Conservation (phyloP, 768 basidiomycete genomes). For the Kockovaella imperatae region DNA sequence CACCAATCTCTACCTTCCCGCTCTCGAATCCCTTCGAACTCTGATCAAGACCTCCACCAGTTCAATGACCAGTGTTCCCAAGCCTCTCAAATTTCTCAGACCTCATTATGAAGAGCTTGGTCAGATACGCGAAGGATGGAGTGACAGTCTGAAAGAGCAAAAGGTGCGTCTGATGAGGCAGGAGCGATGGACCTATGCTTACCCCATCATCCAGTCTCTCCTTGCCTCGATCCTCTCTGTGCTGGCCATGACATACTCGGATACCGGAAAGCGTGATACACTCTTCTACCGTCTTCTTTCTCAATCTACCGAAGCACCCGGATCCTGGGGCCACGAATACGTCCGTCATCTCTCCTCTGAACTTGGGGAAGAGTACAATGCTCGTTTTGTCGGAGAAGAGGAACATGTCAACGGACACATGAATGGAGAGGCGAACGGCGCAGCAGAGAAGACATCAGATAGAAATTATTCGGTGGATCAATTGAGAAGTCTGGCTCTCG, state of each 20-base stretch:
- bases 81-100: conserved; percentile 94
- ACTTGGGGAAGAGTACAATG: conserved; percentile 80
- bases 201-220: conserved; percentile 55
- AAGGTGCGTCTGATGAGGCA: conserved; percentile 29
- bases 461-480: conserved; percentile 51
- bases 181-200: neutral
- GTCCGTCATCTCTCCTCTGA: conserved; percentile 94
- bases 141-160: conserved; percentile 54
- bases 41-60: conserved; percentile 93
- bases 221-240: conserved; percentile 97
- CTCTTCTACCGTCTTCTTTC: conserved; percentile 84
- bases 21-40: conserved; percentile 85
- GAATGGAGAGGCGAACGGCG: conserved; percentile 48
- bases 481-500: conserved; percentile 64
- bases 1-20: conserved; percentile 72
- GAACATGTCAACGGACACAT: conserved; percentile 47
- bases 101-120: conserved; percentile 85
- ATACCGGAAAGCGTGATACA: conserved; percentile 92
- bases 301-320: conserved; percentile 62
- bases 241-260: conserved; percentile 98
- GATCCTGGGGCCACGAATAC: conserved; percentile 99
- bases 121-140: conserved; percentile 66
- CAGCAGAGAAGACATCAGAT: conserved; percentile 17
- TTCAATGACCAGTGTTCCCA: conserved; percentile 98
- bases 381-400: conserved; percentile 9